Evolutionary conservation across 495 filamentous ascomycete species (phyloP).

Genomic region (Podospora pseudopauciseta): DNA sequence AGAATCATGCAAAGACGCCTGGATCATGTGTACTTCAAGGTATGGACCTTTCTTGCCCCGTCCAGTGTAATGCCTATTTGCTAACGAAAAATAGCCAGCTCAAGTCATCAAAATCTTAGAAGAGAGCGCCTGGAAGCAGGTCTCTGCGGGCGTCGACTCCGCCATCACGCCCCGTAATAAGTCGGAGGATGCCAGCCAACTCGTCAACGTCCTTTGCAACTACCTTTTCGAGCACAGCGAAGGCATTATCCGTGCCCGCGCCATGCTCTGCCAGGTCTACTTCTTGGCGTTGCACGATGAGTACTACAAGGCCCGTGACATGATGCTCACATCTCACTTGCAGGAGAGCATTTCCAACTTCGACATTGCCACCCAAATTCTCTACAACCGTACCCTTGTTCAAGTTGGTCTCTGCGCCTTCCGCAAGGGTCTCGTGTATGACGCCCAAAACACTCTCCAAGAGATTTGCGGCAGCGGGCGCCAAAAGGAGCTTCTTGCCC

Average conservation of each 20-base stretch:
- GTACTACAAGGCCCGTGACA: slow-evolving; percentile 94
- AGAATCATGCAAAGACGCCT: slow-evolving; percentile 88
- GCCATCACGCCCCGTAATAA: slow-evolving; percentile 68
- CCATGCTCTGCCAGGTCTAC: slow-evolving; percentile 98
- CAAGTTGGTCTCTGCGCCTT: slow-evolving; percentile 98
- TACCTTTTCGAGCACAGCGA: slow-evolving; percentile 93
- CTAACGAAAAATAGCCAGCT: slow-evolving; percentile 58
- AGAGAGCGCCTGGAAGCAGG: slow-evolving; percentile 83
- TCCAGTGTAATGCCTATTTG: background rate
- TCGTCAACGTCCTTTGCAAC: slow-evolving; percentile 86
- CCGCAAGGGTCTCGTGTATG: slow-evolving; percentile 92
- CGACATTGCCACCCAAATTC: slow-evolving; percentile 93
- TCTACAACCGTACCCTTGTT: slow-evolving; percentile 96
- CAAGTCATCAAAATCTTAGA: slow-evolving; percentile 91
- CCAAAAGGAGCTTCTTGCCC: slow-evolving; percentile 95
- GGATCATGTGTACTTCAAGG: slow-evolving; percentile 99
- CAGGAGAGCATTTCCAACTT: slow-evolving; percentile 94
- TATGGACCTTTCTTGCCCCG: slow-evolving; percentile 32
- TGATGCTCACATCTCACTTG: slow-evolving; percentile 99
- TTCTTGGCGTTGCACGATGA: slow-evolving; percentile 95
- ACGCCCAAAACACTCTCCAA: slow-evolving; percentile 92
- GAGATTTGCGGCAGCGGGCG: slow-evolving; percentile 96
- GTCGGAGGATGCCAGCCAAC: slow-evolving; percentile 59
- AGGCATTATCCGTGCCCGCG: slow-evolving; percentile 90
- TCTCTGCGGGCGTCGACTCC: slow-evolving; percentile 70